Evolutionary conservation across 148 eudicot genomes (phyloP).

Genomic region (Oxyria digyna): DNA sequence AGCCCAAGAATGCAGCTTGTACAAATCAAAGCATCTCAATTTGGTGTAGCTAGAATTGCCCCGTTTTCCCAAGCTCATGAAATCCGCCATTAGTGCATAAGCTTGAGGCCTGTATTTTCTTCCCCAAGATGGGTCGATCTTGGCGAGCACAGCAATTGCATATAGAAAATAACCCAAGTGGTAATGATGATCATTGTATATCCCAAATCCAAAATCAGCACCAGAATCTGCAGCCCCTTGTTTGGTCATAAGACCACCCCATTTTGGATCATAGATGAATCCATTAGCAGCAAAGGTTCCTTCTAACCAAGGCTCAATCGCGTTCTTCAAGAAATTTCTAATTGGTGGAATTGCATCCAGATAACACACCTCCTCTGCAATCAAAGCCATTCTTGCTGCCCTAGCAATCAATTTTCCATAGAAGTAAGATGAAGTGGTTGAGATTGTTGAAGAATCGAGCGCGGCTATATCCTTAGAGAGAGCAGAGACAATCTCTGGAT

Average conservation of each 20-base stretch:
- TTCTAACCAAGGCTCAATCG: constrained; percentile 85
- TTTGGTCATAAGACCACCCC: constrained; percentile 87
- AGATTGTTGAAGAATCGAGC: constrained; percentile 32
- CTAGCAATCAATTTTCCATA: constrained; percentile 78
- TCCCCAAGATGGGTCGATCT: constrained; percentile 87
- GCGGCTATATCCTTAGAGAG: constrained; percentile 49
- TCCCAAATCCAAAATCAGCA: constrained; percentile 92
- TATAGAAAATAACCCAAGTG: constrained; percentile 82
- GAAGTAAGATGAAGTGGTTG: constrained; percentile 67
- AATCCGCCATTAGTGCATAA: constrained; percentile 72
- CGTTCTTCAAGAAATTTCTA: constrained; percentile 44
- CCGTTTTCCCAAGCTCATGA: constrained; percentile 55
- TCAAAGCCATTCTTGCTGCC: constrained; percentile 84
- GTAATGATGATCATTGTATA: constrained; percentile 83
- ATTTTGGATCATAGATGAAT: constrained; percentile 62
- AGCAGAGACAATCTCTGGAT: constrained; percentile 48
- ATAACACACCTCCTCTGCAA: constrained; percentile 76
- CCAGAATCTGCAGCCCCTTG: constrained; percentile 59
- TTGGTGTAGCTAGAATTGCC: constrained; percentile 37
- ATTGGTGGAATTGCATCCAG: constrained; percentile 54
- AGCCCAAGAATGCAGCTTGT: constrained; percentile 94
- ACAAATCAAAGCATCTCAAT: constrained; percentile 79
- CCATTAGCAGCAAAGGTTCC: constrained; percentile 69
- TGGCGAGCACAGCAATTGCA: constrained; percentile 81
- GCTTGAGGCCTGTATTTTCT: constrained; percentile 67